These are phyloP conservation scores for Gomphus bonarii DNA, from an alignment of 1,284 basidiomycete genomes.

Conservation along the genomic window DNA sequence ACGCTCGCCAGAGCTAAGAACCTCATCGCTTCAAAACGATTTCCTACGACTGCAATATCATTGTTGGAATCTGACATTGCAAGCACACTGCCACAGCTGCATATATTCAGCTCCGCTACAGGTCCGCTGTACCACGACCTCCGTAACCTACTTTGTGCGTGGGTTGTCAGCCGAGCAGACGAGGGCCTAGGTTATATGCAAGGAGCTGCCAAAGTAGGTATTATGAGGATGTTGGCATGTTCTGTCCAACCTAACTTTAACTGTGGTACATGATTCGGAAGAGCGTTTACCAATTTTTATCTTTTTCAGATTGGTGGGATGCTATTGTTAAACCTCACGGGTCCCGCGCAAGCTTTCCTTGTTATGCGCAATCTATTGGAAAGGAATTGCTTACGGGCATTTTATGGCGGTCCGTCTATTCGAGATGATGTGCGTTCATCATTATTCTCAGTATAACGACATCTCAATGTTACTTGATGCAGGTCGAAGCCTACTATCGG, in stretches of 20 bases:
- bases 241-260: neutral
- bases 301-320: conserved; percentile 60
- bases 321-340: conserved; percentile 80
- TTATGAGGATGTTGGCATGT: neutral
- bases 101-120: conserved; percentile 70
- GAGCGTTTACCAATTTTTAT: conserved; percentile 14
- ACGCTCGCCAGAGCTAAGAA: conserved; percentile 69
- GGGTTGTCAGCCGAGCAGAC: conserved; percentile 85
- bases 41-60: conserved; percentile 60
- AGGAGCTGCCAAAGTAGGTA: conserved; percentile 40
- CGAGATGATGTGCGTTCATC: conserved; percentile 66
- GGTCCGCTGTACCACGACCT: conserved; percentile 85
- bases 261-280: neutral
- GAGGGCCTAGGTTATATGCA: conserved; percentile 74
- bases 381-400: conserved; percentile 76
- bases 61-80: conserved; percentile 75
- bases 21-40: conserved; percentile 59
- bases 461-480: conserved; percentile 20
- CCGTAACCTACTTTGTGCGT: conserved; percentile 81
- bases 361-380: conserved; percentile 85
- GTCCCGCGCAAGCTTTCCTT: conserved; percentile 67
- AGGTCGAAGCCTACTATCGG: conserved; percentile 66
- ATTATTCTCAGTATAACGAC: neutral
- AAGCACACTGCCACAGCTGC: conserved; percentile 76
- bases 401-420: conserved; percentile 62